phyloP scores from a whole-genome alignment of 2,329 filamentous ascomycete species.

The Trichoderma guizhouense region DNA sequence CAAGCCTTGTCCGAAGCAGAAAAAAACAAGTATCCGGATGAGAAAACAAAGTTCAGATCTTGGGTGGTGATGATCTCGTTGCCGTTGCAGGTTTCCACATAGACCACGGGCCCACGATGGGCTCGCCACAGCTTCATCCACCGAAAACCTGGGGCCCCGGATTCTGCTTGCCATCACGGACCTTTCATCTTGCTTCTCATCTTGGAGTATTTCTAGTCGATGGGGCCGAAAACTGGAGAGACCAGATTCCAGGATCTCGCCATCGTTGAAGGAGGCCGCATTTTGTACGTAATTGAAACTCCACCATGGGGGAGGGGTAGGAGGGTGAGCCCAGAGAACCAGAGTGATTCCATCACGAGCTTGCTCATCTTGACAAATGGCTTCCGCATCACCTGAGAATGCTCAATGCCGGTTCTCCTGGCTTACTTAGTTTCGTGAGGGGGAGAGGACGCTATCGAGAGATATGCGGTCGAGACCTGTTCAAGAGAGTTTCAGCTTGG shows the following conservation, averaged over 20 bases:
- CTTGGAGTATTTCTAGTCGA: conserved; percentile 11
- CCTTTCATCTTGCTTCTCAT: neutral
- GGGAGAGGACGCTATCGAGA: neutral
- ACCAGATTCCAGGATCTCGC: conserved; percentile 14
- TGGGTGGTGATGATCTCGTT: neutral
- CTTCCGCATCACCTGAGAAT: neutral
- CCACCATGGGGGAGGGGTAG: conserved; percentile 6
- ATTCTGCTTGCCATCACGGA: neutral
- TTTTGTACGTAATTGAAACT: conserved; percentile 20
- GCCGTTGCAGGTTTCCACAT: neutral
- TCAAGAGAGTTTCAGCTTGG: neutral
- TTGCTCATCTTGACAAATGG: neutral
- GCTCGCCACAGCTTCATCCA: conserved; percentile 4
- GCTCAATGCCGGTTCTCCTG: neutral
- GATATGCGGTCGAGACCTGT: neutral
- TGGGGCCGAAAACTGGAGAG: conserved; percentile 12
- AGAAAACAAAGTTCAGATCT: neutral
- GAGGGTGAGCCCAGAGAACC: neutral
- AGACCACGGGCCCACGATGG: neutral
- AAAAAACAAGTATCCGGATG: neutral
- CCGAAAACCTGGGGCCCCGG: conserved; percentile 17
- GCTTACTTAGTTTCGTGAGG: neutral
- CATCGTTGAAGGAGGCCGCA: neutral
- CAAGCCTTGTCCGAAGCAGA: neutral
- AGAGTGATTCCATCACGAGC: conserved; percentile 6